A percentile compares a stretch with the other conserved stretches of the same genome.
These are phyloP conservation scores for Aureobasidium vineae DNA, from an alignment of 2,329 filamentous ascomycete genomes.

Conservation along the genomic window DNA sequence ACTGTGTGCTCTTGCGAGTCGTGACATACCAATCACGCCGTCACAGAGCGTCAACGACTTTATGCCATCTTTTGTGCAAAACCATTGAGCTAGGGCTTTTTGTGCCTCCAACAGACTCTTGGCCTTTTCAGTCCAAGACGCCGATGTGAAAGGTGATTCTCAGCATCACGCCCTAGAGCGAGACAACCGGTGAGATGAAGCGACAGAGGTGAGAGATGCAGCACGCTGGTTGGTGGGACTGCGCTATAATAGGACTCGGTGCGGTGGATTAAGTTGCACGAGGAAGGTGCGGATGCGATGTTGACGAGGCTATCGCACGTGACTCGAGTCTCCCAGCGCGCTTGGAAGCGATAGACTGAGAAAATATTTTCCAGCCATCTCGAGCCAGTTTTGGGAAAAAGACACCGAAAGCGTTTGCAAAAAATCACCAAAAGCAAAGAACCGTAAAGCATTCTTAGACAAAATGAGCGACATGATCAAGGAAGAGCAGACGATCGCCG, in stretches of 20 bases:
- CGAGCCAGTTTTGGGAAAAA: background rate
- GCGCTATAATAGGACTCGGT: background rate
- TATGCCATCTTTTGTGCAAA: conserved; percentile 1
- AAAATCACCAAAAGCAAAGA: conserved; percentile 1
- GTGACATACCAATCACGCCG: conserved; percentile 18
- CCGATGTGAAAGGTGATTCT: background rate
- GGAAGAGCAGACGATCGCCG: conserved; percentile 8
- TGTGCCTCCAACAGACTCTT: background rate
- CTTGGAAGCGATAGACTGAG: conserved; percentile 11
- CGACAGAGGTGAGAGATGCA: background rate
- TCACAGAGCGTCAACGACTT: conserved; percentile 3
- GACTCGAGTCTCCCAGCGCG: background rate
- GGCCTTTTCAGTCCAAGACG: background rate
- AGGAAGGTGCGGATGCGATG: background rate
- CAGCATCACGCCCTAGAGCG: background rate
- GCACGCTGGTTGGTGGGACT: background rate
- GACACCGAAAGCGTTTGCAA: background rate
- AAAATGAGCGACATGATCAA: conserved; percentile 20
- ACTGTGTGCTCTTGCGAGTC: conserved; percentile 1
- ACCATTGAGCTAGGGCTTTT: background rate
- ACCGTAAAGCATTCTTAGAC: background rate
- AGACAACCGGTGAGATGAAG: background rate
- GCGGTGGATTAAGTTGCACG: background rate
- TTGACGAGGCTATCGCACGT: background rate
- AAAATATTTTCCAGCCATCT: conserved; percentile 24